A percentile compares a stretch with the other conserved stretches of the same genome.
Conservation (phyloP, 441 rosid genomes). For the Monsonia emarginata region DNA sequence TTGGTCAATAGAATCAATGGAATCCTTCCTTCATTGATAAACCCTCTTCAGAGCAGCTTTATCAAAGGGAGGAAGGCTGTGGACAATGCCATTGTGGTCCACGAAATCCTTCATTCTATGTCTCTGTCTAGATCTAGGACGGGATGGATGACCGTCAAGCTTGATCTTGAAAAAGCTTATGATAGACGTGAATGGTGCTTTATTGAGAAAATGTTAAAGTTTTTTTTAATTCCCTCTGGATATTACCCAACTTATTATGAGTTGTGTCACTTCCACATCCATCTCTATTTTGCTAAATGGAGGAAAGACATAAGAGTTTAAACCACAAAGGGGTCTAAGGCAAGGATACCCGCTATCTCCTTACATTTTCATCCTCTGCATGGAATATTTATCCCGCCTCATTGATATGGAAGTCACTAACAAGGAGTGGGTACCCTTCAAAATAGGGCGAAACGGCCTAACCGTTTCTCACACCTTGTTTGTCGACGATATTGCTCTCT, state of each 20-base stretch:
- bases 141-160: not conserved
- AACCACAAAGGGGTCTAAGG: not conserved
- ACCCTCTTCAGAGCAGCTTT: not conserved
- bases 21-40: not conserved
- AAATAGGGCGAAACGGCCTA: too few relatives aligned
- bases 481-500: too few relatives aligned
- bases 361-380: not conserved
- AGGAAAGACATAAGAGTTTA: accelerated
- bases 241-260: too few relatives aligned
- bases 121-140: too few relatives aligned
- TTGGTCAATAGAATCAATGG: not conserved
- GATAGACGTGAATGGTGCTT: not conserved
- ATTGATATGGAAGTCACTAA: not conserved
- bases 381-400: not conserved
- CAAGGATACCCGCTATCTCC: not conserved
- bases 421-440: too few relatives aligned
- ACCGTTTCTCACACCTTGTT: too few relatives aligned
- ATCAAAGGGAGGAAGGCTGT: not conserved
- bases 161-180: not conserved
- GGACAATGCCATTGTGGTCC: not conserved
- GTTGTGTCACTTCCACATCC: not conserved
- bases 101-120: not conserved
- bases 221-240: not conserved
- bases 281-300: not conserved
- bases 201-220: too few relatives aligned